Percentiles rank a stretch among this genome's conserved stretches.
These are phyloP conservation scores for Ambrosia trifida DNA, from an alignment of 129 eudicot species.

Conservation along the genomic window DNA sequence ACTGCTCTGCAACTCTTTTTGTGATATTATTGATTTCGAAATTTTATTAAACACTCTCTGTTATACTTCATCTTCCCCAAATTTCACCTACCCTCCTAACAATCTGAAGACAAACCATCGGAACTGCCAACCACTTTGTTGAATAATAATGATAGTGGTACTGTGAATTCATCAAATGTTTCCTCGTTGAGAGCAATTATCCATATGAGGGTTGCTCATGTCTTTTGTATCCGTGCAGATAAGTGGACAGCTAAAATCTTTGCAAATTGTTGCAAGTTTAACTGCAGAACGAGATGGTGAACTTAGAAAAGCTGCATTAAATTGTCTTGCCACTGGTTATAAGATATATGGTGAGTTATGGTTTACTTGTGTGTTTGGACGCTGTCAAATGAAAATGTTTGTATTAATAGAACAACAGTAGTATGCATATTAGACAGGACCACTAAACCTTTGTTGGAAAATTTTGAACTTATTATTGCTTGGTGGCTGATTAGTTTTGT, in stretches of 20 bases:
- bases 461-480: neutral
- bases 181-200: too few relatives aligned
- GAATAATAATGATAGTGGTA: too few relatives aligned
- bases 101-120: too few relatives aligned
- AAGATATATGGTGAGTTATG: constrained; percentile 82
- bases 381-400: neutral
- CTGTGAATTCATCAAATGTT: too few relatives aligned
- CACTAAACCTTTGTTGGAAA: neutral
- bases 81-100: too few relatives aligned
- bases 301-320: constrained; percentile 89
- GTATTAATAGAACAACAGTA: neutral
- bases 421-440: neutral
- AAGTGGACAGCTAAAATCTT: constrained; percentile 70
- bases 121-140: too few relatives aligned
- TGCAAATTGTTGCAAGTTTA: constrained; percentile 96
- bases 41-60: too few relatives aligned
- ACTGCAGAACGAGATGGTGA: constrained; percentile 99
- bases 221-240: constrained; percentile 38
- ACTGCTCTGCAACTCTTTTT: too few relatives aligned
- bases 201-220: constrained; percentile 32
- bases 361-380: neutral
- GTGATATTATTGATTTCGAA: too few relatives aligned
- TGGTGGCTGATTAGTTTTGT: constrained; percentile 5
- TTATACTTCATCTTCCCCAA: too few relatives aligned
- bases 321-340: constrained; percentile 83